Evolutionary conservation across 164 flowering plant genomes (phyloP), one percentile per base, ranked within the genome.

Genomic region (Cinnamomum micranthum): DNA sequence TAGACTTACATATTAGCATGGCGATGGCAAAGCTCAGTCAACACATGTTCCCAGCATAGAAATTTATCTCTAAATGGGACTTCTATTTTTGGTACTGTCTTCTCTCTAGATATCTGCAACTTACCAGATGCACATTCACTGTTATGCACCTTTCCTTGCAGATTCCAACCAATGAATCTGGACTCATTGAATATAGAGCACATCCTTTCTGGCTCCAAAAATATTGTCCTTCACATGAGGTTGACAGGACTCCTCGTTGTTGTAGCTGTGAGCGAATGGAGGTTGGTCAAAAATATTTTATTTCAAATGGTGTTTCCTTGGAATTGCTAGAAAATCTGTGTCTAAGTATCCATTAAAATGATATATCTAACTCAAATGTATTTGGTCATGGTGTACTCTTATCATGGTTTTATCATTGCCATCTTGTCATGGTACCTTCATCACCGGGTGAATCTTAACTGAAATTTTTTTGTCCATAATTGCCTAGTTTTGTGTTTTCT

Each of bases 181-280:
- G 98, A 81, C 90, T 90, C 58, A 91, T 94, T 77, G 97, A 92
- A 78, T 92, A 91, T 81, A 87, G 97, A 81, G 97, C 94, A 59
- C 98, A 92, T 83, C 97, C 97, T 59, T 94, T 92, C 80, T 92
- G 98, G 98, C 73, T 71, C 20, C 97, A 92, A 75, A 94, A 91
- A 75, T 92, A 92, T 77, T 94, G 98, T 74, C 98, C 98, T 73
- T 82, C 90, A 64, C 98, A 94, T 77, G 98, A 94, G 77, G 84
- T 81, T 76, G 97, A 94, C 80, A 81, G 81, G 23, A 94, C 97
- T 72, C 94, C 98, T 47, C 80, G 98, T 17, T 94, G 98, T 67
- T 92, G 98, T 83, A 92, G 98, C 82, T 94, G 98, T 81, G 98
- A 92, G 77, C 82, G 97, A 74, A 88, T 92, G 99, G 97, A 96